Evolutionary conservation across 257 asterid species (phyloP).

Genomic region (Solanum chiquidenum): DNA sequence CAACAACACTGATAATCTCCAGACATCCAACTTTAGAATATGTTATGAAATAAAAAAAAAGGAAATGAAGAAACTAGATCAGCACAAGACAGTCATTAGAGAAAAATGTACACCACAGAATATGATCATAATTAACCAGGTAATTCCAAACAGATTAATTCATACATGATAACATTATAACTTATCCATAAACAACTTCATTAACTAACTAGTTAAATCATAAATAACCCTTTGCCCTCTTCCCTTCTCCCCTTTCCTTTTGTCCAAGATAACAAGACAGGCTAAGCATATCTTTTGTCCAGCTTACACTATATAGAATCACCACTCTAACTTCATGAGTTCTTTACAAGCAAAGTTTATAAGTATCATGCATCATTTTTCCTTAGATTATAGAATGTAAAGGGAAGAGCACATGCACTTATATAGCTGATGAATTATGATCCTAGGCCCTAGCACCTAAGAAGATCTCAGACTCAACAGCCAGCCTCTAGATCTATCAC

Average conservation of each 20-base stretch:
- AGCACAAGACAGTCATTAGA: neutral
- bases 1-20: neutral
- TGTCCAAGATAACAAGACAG: neutral
- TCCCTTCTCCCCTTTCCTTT: neutral
- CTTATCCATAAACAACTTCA: neutral
- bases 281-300: neutral
- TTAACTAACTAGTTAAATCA: neutral
- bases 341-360: neutral
- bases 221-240: neutral
- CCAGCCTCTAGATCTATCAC: neutral
- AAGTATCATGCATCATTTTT: neutral
- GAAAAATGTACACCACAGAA: neutral
- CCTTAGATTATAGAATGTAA: neutral
- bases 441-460: neutral
- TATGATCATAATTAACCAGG: neutral
- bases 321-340: neutral
- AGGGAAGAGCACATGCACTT: neutral
- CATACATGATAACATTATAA: neutral
- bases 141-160: neutral
- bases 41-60: neutral
- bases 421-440: neutral
- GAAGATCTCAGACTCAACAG: neutral
- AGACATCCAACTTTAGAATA: neutral
- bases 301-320: neutral
- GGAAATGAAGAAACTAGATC: neutral